Base-by-base conservation (phyloP, 768 basidiomycete genomes). In the Termitomyces sp. region DNA sequence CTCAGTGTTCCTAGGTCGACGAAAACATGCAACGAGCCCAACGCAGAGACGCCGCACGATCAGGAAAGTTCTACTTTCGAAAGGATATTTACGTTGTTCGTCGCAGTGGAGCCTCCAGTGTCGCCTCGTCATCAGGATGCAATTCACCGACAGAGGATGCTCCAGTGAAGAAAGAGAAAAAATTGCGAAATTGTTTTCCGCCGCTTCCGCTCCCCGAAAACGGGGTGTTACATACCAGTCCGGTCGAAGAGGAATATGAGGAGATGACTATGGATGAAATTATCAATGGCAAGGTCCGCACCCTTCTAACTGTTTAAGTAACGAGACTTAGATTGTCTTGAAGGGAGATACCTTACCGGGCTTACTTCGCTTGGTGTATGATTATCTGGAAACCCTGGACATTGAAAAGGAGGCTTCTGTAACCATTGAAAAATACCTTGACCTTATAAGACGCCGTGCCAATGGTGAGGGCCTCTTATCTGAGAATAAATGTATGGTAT, bases 1-100 rank as follows among this genome's bases (percentile, higher is more conserved):
- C 16, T 54, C 41, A 51, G 8, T 19, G 11, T 51, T 42, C 58
- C 47, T 64, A 98, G 95, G 97, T 98, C 42, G 95, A 99, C 67
- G 91, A 91, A 70, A 99, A 99, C 65, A 98, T 98, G 97, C 79
- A 72, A 23, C 80, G 88, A 58, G 95, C 96, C 0, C 97, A 99
- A 70, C 74, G 77, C 47, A 79, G 95, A 46, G 86, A 91, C 65
- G 96, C 94, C 0, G 80, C 86, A 21, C 73, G 73, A 50, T 70
- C 80, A n/a, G 79, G 82, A 61, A 89, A 81, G 68, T 99, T 97
- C 73, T 91, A 79, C 71, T 99, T 99, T 81, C 81, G 95, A 50
- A 94, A 90, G 70, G 77, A 88, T 55, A 80, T 98, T 16, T 89
- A 90, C 71, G 80, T 88, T 14, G 76, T 75, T 10, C 81, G 79